Evolutionary conservation across 2,329 filamentous ascomycete genomes (phyloP), one percentile per base, ranked within the genome.

Genomic region (Penicillium sclerotigenum): DNA sequence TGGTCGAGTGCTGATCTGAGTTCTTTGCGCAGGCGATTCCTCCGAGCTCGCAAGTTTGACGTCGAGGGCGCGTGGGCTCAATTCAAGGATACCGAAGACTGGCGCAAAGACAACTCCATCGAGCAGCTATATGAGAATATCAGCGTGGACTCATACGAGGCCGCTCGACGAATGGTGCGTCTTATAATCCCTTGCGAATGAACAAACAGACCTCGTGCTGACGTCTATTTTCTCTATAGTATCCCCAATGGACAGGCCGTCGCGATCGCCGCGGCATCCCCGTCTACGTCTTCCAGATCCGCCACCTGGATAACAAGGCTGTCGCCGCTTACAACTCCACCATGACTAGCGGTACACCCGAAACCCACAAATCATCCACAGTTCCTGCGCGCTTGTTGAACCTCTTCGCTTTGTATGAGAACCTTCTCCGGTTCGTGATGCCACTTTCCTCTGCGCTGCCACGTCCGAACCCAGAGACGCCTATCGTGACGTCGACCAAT

Each of bases 231-330:
- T 26, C 16, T 37, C 34, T 52, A 47, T 67, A 92, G 88, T 96
- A 96, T 70, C 91, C 92, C 24, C 91, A 96, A 84, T 97, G 91
- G 89, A 95, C 90, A 20, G 93, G 93, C 53, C 88, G 91, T 62
- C 85, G 92, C 64, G 93, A 97, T 76, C 88, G 86, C 65, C 88
- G 91, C 65, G 93, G 93, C 63, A 96, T 96, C 60, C 93, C 93
- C 8, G 82, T 97, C 65, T 97, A 94, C 75, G 84, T 97, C 58
- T 97, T 89, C 75, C 90, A 95, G 75, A 90, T 97, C 72, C 84
- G 84, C 59, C 85, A 89, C 57, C 83, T 97, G 65, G 89, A 95
- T 77, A 83, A 82, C 70, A 95, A 96, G 77, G 88, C 87, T 33
- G 86, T 97, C 64, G 77, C 85, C 41, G 83, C 85, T 54, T 96